These are phyloP conservation scores for Coelastrella sp. DNA, from an alignment of 139 green algal species.

Conservation along the genomic window DNA sequence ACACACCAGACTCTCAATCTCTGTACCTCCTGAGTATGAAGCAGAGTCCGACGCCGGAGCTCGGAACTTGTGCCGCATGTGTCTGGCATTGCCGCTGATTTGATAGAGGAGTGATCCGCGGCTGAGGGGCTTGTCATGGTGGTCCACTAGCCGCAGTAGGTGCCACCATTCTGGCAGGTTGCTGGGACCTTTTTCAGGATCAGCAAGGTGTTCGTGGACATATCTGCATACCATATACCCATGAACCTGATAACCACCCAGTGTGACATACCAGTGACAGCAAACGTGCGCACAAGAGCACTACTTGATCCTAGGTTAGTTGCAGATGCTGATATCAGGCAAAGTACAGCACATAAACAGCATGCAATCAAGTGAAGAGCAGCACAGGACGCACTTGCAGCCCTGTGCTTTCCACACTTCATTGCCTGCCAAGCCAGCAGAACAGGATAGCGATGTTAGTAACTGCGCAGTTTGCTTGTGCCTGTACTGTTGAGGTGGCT, in stretches of 20 bases:
- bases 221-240: neutral
- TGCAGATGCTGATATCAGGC: no score
- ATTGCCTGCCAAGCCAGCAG: no score
- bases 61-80: constrained; percentile 52
- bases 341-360: no score
- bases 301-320: neutral
- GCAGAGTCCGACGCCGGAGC: no score
- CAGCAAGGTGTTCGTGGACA: constrained; percentile 16
- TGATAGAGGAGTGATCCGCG: constrained; percentile 58
- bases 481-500: neutral
- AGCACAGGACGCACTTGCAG: no score
- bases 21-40: no score
- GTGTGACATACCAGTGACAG: neutral
- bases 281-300: neutral
- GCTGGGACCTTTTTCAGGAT: constrained; percentile 8
- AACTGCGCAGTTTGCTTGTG: neutral
- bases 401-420: no score
- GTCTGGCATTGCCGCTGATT: constrained; percentile 59
- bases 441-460: no score
- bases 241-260: neutral
- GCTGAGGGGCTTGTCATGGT: neutral
- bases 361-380: no score
- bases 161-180: neutral
- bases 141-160: neutral
- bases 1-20: no score